Conservation (phyloP, 208 protist genomes). For the Acanthamoeba triangularis region DNA sequence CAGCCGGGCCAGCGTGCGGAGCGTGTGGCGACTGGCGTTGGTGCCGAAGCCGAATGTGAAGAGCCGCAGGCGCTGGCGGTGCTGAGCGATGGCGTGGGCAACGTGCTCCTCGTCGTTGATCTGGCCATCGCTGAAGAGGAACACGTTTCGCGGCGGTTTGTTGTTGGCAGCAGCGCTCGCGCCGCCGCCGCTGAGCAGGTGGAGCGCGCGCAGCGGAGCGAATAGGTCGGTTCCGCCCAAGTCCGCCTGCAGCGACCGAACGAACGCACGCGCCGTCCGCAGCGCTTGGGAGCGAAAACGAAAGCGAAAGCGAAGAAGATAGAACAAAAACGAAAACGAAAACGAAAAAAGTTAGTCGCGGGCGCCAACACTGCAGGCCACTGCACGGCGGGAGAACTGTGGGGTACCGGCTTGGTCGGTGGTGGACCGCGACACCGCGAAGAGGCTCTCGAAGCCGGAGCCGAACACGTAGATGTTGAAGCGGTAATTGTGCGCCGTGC, state of each 20-base stretch:
- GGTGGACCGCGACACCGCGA: constrained; percentile 36
- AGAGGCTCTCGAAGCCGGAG: constrained; percentile 53
- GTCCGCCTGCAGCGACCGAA: constrained; percentile 8
- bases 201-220: constrained; percentile 52
- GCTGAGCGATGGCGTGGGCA: not conserved
- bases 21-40: constrained; percentile 69
- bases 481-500: constrained; percentile 13
- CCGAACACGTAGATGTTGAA: constrained; percentile 86
- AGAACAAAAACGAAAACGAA: not conserved
- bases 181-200: constrained; percentile 1
- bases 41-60: constrained; percentile 86
- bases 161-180: not conserved
- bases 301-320: not conserved
- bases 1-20: constrained; percentile 75
- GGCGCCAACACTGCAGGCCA: not conserved
- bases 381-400: not conserved
- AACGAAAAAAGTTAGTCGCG: not conserved
- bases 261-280: not conserved
- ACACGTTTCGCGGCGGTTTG: constrained; percentile 74
- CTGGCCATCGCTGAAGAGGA: constrained; percentile 85
- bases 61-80: constrained; percentile 61
- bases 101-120: constrained; percentile 71
- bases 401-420: not conserved
- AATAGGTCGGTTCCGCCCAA: constrained; percentile 67
- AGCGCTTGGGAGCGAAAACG: not conserved